Evolutionary conservation across 768 basidiomycete species (phyloP).

Genomic region (Termitomyces sp.): DNA sequence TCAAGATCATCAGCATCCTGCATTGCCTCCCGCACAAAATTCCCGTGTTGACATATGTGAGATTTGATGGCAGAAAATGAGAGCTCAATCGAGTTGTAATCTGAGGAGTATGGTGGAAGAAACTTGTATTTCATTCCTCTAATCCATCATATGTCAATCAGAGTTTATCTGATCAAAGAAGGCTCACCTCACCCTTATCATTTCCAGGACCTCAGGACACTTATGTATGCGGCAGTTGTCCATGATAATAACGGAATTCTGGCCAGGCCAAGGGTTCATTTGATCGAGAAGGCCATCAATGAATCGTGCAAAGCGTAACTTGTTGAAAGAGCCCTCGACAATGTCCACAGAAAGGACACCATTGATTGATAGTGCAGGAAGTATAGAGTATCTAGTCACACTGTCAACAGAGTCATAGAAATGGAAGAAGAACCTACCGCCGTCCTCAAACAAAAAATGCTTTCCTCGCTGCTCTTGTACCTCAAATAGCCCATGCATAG

Average conservation of each 20-base stretch:
- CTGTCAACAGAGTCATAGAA: too few relatives aligned
- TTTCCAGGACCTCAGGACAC: constrained; percentile 21
- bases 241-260: constrained; percentile 36
- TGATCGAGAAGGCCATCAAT: constrained; percentile 24
- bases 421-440: too few relatives aligned
- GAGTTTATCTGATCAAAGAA: background rate
- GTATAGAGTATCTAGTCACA: constrained; percentile 24
- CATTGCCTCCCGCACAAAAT: background rate
- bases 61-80: constrained; percentile 7
- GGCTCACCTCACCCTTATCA: constrained; percentile 28
- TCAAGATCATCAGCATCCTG: background rate
- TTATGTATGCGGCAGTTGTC: constrained; percentile 38
- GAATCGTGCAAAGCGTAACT: background rate
- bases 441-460: too few relatives aligned
- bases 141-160: background rate
- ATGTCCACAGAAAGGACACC: constrained; percentile 30
- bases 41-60: constrained; percentile 25
- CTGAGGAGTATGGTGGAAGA: background rate
- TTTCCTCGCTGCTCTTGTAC: too few relatives aligned
- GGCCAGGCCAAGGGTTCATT: constrained; percentile 28
- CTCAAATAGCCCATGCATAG: too few relatives aligned
- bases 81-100: background rate
- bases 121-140: background rate
- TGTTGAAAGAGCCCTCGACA: constrained; percentile 25
- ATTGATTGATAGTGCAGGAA: constrained; percentile 33